Evolutionary conservation across 768 basidiomycete species (phyloP).

Genomic region (Candolleomyces efflorescens): DNA sequence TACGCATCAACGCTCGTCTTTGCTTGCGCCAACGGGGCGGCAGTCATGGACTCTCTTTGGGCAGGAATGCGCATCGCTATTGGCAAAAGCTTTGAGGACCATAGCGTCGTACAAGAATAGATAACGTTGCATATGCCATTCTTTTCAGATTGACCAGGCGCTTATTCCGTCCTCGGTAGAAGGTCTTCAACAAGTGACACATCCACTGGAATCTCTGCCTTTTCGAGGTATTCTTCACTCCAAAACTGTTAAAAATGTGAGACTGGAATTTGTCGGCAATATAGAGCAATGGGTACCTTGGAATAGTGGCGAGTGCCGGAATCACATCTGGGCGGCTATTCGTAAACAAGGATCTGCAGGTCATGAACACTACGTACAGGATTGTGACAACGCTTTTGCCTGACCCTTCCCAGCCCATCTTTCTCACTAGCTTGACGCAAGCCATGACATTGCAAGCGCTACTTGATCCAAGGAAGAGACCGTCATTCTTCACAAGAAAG

Average conservation of each 20-base stretch:
- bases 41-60: conserved; percentile 76
- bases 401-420: conserved; percentile 55
- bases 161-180: conserved; percentile 20
- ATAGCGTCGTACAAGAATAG: conserved; percentile 60
- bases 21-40: conserved; percentile 83
- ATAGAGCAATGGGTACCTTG: conserved; percentile 48
- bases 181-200: conserved; percentile 38
- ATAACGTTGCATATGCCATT: not conserved
- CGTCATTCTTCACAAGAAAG: conserved; percentile 86
- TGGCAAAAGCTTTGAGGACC: conserved; percentile 48
- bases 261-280: conserved; percentile 42
- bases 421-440: conserved; percentile 73
- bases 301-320: conserved; percentile 91
- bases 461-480: conserved; percentile 92
- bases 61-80: conserved; percentile 78
- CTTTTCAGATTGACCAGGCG: not conserved
- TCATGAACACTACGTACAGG: conserved; percentile 46
- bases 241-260: conserved; percentile 17
- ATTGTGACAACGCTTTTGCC: conserved; percentile 82
- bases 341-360: not conserved
- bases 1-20: conserved; percentile 95
- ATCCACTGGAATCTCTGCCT: conserved; percentile 41
- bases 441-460: conserved; percentile 97
- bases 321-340: conserved; percentile 60
- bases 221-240: conserved; percentile 51